Base-by-base conservation (phyloP, 2,329 filamentous ascomycete genomes). In the Myotisia sp. region DNA sequence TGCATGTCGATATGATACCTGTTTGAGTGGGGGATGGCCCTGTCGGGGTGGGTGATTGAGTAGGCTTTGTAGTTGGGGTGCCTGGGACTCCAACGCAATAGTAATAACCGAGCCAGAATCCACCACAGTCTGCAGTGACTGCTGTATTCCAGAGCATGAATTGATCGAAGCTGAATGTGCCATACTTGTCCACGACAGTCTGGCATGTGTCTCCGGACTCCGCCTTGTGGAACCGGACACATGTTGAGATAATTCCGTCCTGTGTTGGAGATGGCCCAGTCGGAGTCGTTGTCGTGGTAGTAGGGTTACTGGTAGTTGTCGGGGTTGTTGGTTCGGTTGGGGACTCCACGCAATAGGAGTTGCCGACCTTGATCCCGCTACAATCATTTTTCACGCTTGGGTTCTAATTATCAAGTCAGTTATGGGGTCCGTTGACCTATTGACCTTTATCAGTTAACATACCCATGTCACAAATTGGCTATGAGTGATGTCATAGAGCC, bases 141-240 rank as follows among this genome's bases (percentile, higher is more conserved):
- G 39, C 41, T 2, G 47, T 43, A 40, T 49, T 51, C 47, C 46
- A 51, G 2, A 22, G 26, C 5, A 37, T 19, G 30, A 51, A 50
- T 1, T 47, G 5, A 1, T 27, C 18, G 4, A 37, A 12, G 12
- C 7, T 26, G 10, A 26, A 19, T 5, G 21, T 34, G 8, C 10
- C 7, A 22, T 10, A 32, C 14, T 32, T 32, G 9, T n/a, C 8
- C 18, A 12, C 18, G 14, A 22, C 23, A 9, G 20, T 32, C 8
- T 32, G 9, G 10, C 18, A 22, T 9, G 29, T 32, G 14, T 32
- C 29, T 23, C 29, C 29, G 12, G 8, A 9, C 9, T 21, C 29
- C 8, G 29, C 18, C 14, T 21, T 2, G 20, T 32, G 13, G 9
- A 22, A 32, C 20, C 19, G n/a, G 1, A 19, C 29, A 12, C 18